phyloP scores from a whole-genome alignment of 306 rosid genomes.

The Prunus fruticosa region DNA sequence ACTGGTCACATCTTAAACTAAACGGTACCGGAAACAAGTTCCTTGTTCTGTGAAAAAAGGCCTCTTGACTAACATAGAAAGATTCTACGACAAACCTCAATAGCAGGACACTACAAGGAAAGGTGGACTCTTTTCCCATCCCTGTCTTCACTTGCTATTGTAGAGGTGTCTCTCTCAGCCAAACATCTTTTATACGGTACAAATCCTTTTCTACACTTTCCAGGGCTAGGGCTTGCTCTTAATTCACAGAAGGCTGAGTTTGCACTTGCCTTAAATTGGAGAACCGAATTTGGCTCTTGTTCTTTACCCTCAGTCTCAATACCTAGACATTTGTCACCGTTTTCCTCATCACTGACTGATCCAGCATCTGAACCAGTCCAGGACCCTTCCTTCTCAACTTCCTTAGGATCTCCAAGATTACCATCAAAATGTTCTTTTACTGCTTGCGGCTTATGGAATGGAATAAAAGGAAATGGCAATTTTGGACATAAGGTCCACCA shows the following conservation, averaged over 20 bases:
- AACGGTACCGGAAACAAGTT: neutral
- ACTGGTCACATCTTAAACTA: neutral
- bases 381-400: conserved; percentile 46
- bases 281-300: conserved; percentile 6
- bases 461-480: conserved; percentile 20
- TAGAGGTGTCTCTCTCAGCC: conserved; percentile 34
- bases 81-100: conserved; percentile 3
- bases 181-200: conserved; percentile 72
- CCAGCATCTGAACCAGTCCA: conserved; percentile 48
- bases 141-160: conserved; percentile 30
- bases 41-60: neutral
- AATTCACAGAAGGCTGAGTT: conserved; percentile 35
- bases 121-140: conserved; percentile 47
- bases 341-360: conserved; percentile 34
- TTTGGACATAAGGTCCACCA: conserved; percentile 34
- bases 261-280: conserved; percentile 22
- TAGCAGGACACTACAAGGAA: conserved; percentile 37
- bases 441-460: conserved; percentile 24
- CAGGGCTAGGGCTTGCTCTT: conserved; percentile 28
- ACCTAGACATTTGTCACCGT: conserved; percentile 24
- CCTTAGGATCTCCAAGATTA: conserved; percentile 26
- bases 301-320: conserved; percentile 25
- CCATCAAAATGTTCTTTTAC: conserved; percentile 20
- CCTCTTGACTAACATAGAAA: neutral
- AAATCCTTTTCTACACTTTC: conserved; percentile 50